Base-by-base conservation (phyloP, 306 rosid species). In the Vigna angularis region DNA sequence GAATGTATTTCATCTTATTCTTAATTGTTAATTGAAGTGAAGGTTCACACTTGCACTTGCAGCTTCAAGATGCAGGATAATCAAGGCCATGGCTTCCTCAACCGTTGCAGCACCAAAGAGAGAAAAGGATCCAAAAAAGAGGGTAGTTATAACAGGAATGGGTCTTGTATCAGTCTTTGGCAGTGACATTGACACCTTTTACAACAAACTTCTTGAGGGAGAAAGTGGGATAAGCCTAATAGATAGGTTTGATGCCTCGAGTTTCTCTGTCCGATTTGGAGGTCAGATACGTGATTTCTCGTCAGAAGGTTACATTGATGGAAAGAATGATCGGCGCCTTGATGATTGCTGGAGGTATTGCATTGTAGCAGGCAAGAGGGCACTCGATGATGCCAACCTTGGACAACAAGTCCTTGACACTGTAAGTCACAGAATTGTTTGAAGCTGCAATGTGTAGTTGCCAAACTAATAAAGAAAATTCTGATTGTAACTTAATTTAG, bases 161-260 rank as follows among this genome's bases (percentile, higher is more conserved):
- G 96, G 97, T 9, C 83, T 91, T 12, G 97, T 87, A 47, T 87
- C 96, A 3, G 90, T 86, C 22, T 89, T 89, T 75, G 97, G 97
- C 9, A 87, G 67, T 80, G 90, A 85, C 48, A 79, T 90, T 73
- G 89, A 83, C 24, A 52, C 81, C 47, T 83, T 85, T 81, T 90
- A 91, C 85, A 66, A 81, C 81, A 86, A 81, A 34, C 93, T 91
- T 55, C 88, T 91, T 2, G 91, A 87, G 49, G 96, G 96, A 67
- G 84, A 86, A 73, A 91, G 96, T 85, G 96, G 97, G n/a, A 91
- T 91, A 70, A 89, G 87, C 80, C 57, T 74, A 9, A 89, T 91
- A 26, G 93, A 91, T 22, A 81, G 84, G 79, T 91, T 91, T 72
- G 93, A 91, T 79, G 86, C 88, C 53, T 91, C 93, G 63, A 79